These are phyloP conservation scores for Sugiyamaella novakii DNA, from an alignment of 1,139 yeast species.

Conservation along the genomic window DNA sequence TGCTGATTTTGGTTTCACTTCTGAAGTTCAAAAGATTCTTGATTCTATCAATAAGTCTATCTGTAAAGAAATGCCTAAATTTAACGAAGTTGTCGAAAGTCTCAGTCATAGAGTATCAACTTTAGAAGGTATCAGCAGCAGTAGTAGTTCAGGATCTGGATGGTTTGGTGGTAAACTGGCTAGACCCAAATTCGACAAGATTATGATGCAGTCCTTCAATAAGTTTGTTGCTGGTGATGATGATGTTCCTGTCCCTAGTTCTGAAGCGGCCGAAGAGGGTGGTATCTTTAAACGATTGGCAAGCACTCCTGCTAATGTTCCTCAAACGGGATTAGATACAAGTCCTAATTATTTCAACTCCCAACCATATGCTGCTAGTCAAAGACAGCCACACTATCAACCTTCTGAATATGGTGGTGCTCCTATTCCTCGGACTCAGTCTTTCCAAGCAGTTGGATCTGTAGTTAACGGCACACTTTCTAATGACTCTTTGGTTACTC, in stretches of 20 bases:
- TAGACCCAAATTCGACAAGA: slow-evolving; percentile 77
- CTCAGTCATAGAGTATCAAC: slow-evolving; percentile 31
- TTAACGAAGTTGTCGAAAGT: slow-evolving; percentile 38
- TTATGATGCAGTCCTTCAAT: slow-evolving; percentile 73
- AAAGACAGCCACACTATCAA: slow-evolving; percentile 3
- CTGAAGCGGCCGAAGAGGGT: slow-evolving; percentile 47
- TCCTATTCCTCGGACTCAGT: slow-evolving; percentile 7
- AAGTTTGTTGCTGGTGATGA: slow-evolving; percentile 93
- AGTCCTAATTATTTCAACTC: slow-evolving; percentile 21
- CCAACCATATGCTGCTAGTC: slow-evolving; percentile 13
- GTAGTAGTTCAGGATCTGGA: slow-evolving; percentile 45
- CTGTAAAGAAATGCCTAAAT: slow-evolving; percentile 16
- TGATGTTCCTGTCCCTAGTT: slow-evolving; percentile 28
- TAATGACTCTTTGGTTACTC: slow-evolving; percentile 4
- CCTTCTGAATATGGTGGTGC: slow-evolving; percentile 5
- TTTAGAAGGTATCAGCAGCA: slow-evolving; percentile 41
- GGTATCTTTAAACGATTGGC: slow-evolving; percentile 71
- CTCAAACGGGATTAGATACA: slow-evolving; percentile 15
- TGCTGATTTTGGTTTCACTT: slow-evolving; percentile 61
- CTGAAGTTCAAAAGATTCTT: slow-evolving; percentile 62
- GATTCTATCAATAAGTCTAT: slow-evolving; percentile 49
- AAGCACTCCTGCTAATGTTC: slow-evolving; percentile 29
- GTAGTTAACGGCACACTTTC: slow-evolving; percentile 1
- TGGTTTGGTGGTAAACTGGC: slow-evolving; percentile 68
- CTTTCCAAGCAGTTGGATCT: slow-evolving; percentile 12